These are phyloP conservation scores for Hyaloscypha variabilis DNA, from an alignment of 495 filamentous ascomycete genomes.

Conservation along the genomic window DNA sequence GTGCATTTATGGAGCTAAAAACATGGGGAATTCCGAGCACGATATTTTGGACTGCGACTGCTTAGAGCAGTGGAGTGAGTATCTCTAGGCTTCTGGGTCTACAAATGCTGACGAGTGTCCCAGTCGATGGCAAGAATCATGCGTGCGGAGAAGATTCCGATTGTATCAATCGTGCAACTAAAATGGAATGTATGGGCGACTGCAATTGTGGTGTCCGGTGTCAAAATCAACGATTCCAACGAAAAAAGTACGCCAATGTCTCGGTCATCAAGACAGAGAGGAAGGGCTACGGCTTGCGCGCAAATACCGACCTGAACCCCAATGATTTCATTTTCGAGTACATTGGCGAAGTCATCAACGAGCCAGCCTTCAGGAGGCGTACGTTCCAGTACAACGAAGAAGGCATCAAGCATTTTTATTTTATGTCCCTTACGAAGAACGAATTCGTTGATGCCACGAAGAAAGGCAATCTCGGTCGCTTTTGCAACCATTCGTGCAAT, in stretches of 20 bases:
- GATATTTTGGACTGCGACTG: constrained; percentile 96
- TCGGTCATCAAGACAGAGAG: constrained; percentile 96
- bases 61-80: constrained; percentile 93
- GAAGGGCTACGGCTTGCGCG: constrained; percentile 91
- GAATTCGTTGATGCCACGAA: constrained; percentile 99
- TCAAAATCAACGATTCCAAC: constrained; percentile 95
- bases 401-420: constrained; percentile 99
- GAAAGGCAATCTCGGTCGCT: constrained; percentile 92
- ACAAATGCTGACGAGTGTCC: constrained; percentile 36
- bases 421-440: constrained; percentile 96
- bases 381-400: constrained; percentile 92
- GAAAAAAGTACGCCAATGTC: constrained; percentile 84
- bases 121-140: constrained; percentile 74
- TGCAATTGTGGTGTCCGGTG: constrained; percentile 88
- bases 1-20: constrained; percentile 87
- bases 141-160: constrained; percentile 97
- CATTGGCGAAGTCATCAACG: constrained; percentile 97
- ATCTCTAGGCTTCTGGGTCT: constrained; percentile 17
- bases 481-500: constrained; percentile 99
- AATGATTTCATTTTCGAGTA: constrained; percentile 98
- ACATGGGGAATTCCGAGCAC: constrained; percentile 86
- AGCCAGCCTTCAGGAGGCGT: constrained; percentile 80
- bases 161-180: constrained; percentile 97
- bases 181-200: constrained; percentile 89
- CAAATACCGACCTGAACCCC: constrained; percentile 72